Evolutionary conservation across 2,329 filamentous ascomycete genomes (phyloP).

Genomic region (Fusarium sp.): DNA sequence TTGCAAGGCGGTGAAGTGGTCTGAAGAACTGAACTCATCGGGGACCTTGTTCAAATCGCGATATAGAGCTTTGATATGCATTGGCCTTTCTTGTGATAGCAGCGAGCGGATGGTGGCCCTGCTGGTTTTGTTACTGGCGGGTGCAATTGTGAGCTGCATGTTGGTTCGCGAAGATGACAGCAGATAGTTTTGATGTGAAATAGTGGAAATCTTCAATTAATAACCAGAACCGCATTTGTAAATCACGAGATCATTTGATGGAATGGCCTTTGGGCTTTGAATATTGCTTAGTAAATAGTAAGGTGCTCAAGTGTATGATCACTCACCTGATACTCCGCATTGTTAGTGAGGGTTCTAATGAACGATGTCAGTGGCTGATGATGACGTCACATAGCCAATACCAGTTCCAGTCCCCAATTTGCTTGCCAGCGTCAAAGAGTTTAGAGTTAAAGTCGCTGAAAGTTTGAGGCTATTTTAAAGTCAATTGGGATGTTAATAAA

Average conservation of each 20-base stretch:
- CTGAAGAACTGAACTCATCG: slow-evolving; percentile 42
- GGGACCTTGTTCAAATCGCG: slow-evolving; percentile 50
- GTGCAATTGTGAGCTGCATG: slow-evolving; percentile 46
- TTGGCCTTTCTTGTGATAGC: slow-evolving; percentile 15
- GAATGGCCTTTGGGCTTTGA: too few species aligned
- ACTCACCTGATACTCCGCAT: too few species aligned
- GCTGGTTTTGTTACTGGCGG: slow-evolving; percentile 52
- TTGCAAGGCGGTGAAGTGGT: slow-evolving; percentile 48
- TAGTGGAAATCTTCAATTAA: rapidly evolving
- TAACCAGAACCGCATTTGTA: neutral
- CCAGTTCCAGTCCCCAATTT: too few species aligned
- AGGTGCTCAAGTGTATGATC: neutral
- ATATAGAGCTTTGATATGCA: slow-evolving; percentile 49
- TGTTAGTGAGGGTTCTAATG: neutral
- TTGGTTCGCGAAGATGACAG: too few species aligned
- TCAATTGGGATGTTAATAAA: too few species aligned
- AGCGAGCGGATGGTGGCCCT: slow-evolving; percentile 50
- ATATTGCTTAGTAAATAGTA: too few species aligned
- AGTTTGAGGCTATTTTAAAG: neutral
- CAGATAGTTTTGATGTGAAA: rapidly evolving
- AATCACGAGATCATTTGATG: too few species aligned
- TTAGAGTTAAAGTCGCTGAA: neutral
- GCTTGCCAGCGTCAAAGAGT: neutral
- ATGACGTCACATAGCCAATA: neutral
- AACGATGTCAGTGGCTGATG: slow-evolving; percentile 12